phyloP scores from a whole-genome alignment of 345 rosid species.

The Geranium rotundifolium region DNA sequence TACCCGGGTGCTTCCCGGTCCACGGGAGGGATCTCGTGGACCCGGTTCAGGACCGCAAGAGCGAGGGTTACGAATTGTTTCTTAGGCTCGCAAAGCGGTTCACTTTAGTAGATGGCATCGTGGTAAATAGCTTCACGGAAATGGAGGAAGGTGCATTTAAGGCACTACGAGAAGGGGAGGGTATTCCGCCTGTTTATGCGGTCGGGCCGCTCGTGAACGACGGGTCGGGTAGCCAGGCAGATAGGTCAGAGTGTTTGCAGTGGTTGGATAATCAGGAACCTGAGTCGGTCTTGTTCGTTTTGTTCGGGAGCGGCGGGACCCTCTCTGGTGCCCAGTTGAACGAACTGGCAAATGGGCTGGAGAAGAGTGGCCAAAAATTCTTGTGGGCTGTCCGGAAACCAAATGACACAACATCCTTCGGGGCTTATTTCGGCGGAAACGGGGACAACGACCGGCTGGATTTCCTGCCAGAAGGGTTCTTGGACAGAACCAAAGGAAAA shows the following conservation, averaged over 20 bases:
- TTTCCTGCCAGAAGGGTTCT: conserved; percentile 36
- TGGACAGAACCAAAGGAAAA: background rate
- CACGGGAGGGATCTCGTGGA: conserved; percentile 40
- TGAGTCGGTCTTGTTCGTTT: conserved; percentile 70
- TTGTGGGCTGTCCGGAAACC: conserved; percentile 77
- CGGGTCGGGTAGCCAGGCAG: too few relatives aligned
- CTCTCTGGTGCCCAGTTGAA: conserved; percentile 43
- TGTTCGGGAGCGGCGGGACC: conserved; percentile 91
- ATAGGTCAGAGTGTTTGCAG: too few relatives aligned
- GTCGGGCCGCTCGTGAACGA: too few relatives aligned
- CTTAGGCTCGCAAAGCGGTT: conserved; percentile 41
- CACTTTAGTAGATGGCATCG: conserved; percentile 43
- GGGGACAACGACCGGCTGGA: conserved; percentile 34
- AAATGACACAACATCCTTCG: conserved; percentile 28
- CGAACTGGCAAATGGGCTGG: conserved; percentile 75
- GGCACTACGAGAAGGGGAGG: too few relatives aligned
- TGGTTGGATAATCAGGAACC: conserved; percentile 63
- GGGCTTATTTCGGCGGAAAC: conserved; percentile 36
- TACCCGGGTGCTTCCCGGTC: conserved; percentile 55
- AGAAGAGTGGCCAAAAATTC: conserved; percentile 64
- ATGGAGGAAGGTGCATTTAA: too few relatives aligned
- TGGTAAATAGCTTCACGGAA: too few relatives aligned
- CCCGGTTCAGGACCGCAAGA: conserved; percentile 41
- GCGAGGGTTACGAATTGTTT: conserved; percentile 50
- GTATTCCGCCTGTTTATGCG: too few relatives aligned